These are phyloP conservation scores for Poronia punctata DNA, from an alignment of 495 filamentous ascomycete species.

Conservation along the genomic window DNA sequence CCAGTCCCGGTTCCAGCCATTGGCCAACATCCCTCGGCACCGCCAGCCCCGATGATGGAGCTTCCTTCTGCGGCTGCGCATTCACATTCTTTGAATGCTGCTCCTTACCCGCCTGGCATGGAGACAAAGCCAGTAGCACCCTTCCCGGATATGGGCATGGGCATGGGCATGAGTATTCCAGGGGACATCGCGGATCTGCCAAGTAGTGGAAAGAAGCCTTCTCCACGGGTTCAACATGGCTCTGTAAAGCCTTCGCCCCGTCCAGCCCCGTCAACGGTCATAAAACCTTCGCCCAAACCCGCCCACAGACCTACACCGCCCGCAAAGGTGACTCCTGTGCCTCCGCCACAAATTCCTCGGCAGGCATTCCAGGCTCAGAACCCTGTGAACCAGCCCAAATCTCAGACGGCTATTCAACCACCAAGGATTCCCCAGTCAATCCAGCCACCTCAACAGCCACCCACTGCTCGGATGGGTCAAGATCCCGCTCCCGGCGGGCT, in stretches of 20 bases:
- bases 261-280: conserved; percentile 5
- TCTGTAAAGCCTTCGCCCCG: conserved; percentile 14
- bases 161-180: conserved; percentile 15
- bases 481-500: conserved; percentile 8
- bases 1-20: conserved; percentile 13
- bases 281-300: conserved; percentile 23
- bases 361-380: conserved; percentile 16
- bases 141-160: conserved; percentile 42
- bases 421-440: conserved; percentile 9
- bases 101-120: conserved; percentile 18
- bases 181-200: conserved; percentile 21
- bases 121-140: conserved; percentile 37
- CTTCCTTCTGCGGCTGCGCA: conserved; percentile 20
- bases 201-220: conserved; percentile 19
- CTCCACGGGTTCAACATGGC: conserved; percentile 13
- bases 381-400: conserved; percentile 11
- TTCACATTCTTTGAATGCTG: conserved; percentile 10
- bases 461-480: conserved; percentile 12
- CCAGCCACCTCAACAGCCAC: conserved; percentile 6
- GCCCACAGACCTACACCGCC: conserved; percentile 21
- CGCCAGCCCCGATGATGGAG: conserved; percentile 35
- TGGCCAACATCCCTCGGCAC: conserved; percentile 22
- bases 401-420: conserved; percentile 10
- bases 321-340: conserved; percentile 30
- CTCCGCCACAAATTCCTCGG: conserved; percentile 25